These are phyloP conservation scores for Amaranthus cruentus DNA, from an alignment of 148 eudicot genomes.

Conservation along the genomic window DNA sequence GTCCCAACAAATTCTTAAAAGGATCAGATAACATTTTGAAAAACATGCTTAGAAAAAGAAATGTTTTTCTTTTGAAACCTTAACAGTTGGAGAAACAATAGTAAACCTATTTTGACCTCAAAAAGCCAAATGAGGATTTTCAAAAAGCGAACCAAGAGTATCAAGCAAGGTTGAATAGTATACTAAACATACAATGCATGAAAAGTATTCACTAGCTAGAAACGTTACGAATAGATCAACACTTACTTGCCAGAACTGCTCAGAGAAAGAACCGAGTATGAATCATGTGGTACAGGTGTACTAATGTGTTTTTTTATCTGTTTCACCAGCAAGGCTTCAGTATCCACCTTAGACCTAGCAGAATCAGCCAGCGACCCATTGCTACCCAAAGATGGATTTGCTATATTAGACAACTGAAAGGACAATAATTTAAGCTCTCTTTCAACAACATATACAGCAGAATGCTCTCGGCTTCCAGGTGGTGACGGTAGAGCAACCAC, in stretches of 20 bases:
- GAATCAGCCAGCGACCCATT: slow-evolving; percentile 63
- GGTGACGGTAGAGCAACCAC: slow-evolving; percentile 80
- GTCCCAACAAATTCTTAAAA: not conserved
- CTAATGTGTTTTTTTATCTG: slow-evolving; percentile 85
- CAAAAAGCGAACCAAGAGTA: not conserved
- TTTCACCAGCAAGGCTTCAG: slow-evolving; percentile 83
- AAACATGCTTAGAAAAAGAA: not conserved
- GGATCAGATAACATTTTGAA: not conserved
- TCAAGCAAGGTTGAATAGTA: not conserved
- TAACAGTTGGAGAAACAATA: not conserved
- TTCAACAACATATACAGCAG: slow-evolving; percentile 81
- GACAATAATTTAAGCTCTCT: slow-evolving; percentile 80
- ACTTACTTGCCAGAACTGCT: slow-evolving; percentile 99
- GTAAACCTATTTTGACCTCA: not conserved
- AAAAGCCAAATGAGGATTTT: not conserved
- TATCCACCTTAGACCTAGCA: slow-evolving; percentile 69
- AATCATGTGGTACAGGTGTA: slow-evolving; percentile 93
- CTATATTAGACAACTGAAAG: slow-evolving; percentile 78
- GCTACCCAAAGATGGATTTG: slow-evolving; percentile 82
- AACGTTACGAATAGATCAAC: not conserved
- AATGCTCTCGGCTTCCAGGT: slow-evolving; percentile 81
- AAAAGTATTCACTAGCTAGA: slow-evolving; percentile 1
- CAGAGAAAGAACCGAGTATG: slow-evolving; percentile 80
- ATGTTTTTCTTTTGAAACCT: not conserved
- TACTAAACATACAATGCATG: not conserved